Evolutionary conservation across 2,329 filamentous ascomycete species (phyloP).

Genomic region (Neofusicoccum umdonicola): DNA sequence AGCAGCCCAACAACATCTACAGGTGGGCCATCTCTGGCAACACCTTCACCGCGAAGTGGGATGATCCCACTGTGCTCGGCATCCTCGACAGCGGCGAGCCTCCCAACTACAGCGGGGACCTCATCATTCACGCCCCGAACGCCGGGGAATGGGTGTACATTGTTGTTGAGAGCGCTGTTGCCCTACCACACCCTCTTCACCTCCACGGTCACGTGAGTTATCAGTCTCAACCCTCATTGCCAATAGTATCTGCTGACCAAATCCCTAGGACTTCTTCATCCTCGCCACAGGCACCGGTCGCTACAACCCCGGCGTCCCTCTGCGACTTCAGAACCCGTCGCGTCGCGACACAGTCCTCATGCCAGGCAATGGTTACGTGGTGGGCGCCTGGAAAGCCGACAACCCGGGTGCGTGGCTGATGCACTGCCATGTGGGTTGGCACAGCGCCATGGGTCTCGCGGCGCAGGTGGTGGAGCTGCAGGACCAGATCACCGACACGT

Average conservation of each 20-base stretch:
- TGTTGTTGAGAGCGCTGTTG: constrained; percentile 27
- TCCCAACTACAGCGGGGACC: constrained; percentile 31
- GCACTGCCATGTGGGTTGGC: constrained; percentile 46
- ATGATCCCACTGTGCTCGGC: constrained; percentile 38
- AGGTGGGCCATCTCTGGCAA: constrained; percentile 42
- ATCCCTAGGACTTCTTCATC: constrained; percentile 39
- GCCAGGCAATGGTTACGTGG: constrained; percentile 51
- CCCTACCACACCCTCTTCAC: constrained; percentile 42
- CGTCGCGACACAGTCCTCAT: constrained; percentile 53
- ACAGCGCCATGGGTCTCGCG: constrained; percentile 34
- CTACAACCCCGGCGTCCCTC: constrained; percentile 33
- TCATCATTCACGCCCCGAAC: constrained; percentile 7
- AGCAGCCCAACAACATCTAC: constrained; percentile 34
- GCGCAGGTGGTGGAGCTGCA: constrained; percentile 47
- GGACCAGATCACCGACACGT: not conserved
- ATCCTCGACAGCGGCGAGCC: constrained; percentile 34
- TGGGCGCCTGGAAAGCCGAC: constrained; percentile 52
- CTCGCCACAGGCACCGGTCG: constrained; percentile 34
- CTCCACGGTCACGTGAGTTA: constrained; percentile 34
- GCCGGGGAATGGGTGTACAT: constrained; percentile 12
- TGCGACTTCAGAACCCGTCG: constrained; percentile 39
- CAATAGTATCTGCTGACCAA: not conserved
- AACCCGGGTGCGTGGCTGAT: constrained; percentile 49
- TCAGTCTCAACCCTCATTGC: no score
- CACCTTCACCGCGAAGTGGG: constrained; percentile 39